phyloP scores from a whole-genome alignment of 495 filamentous ascomycete genomes.

The Tuber melanosporum region DNA sequence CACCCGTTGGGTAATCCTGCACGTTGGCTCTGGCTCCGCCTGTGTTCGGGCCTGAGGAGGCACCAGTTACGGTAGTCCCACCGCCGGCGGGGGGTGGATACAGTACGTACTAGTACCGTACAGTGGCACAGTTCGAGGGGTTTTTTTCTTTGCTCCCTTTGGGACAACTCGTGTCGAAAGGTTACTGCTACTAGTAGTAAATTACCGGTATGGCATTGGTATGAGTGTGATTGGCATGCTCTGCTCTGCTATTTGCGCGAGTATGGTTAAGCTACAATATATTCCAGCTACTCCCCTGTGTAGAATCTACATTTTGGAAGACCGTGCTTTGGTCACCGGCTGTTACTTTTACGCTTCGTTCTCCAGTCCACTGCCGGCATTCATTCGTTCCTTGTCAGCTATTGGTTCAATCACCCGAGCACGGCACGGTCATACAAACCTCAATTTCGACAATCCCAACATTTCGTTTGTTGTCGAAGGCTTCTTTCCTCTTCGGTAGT shows the following conservation, averaged over 20 bases:
- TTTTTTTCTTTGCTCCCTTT: neutral
- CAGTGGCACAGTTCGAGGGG: neutral
- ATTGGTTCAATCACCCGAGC: neutral
- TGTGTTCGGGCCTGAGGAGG: neutral
- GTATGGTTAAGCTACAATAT: neutral
- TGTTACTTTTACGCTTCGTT: slow-evolving; percentile 30
- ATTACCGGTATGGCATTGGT: neutral
- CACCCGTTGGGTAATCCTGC: neutral
- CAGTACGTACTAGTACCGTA: neutral
- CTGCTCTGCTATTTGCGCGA: neutral
- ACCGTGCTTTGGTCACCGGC: slow-evolving; percentile 19
- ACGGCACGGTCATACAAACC: neutral
- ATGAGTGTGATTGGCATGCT: neutral
- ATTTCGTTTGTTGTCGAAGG: slow-evolving; percentile 13
- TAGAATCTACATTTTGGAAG: slow-evolving; percentile 20
- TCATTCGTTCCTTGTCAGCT: neutral
- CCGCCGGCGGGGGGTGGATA: neutral
- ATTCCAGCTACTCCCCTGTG: slow-evolving; percentile 10
- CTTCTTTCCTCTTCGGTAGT: slow-evolving; percentile 21
- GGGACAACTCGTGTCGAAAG: neutral
- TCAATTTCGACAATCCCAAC: slow-evolving; percentile 29
- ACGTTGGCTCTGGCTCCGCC: neutral
- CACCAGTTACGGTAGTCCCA: neutral
- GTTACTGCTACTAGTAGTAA: neutral
- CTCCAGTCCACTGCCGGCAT: slow-evolving; percentile 27